These are phyloP conservation scores for Aspergillus versicolor DNA, from an alignment of 2,329 filamentous ascomycete species.

Conservation along the genomic window DNA sequence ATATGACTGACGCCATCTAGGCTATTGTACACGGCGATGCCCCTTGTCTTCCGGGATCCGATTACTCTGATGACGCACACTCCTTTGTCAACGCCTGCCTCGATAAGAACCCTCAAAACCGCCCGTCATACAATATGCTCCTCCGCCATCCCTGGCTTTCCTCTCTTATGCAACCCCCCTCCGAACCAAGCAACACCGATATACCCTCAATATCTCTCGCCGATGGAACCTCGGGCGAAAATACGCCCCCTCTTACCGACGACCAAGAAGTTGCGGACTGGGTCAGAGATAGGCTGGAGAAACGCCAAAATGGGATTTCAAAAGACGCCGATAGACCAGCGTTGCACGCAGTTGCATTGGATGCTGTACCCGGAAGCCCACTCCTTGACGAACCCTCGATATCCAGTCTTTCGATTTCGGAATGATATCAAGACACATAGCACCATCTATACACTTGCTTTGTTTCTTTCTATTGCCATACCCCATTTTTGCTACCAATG, in stretches of 20 bases:
- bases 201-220: constrained; percentile 38
- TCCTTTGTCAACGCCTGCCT: constrained; percentile 88
- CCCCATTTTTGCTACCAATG: constrained; percentile 3
- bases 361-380: constrained; percentile 58
- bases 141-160: constrained; percentile 87
- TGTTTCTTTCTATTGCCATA: constrained; percentile 1
- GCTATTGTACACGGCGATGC: constrained; percentile 98
- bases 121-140: constrained; percentile 91
- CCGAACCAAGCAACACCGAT: constrained; percentile 58
- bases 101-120: constrained; percentile 85
- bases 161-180: constrained; percentile 71
- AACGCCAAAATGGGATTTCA: constrained; percentile 60
- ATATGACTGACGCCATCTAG: constrained; percentile 47
- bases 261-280: constrained; percentile 85
- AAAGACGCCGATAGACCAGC: constrained; percentile 68
- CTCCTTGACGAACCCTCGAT: constrained; percentile 28
- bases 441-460: constrained; percentile 2
- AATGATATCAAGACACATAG: constrained; percentile 8
- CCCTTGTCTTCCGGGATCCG: constrained; percentile 75
- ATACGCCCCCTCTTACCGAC: constrained; percentile 49
- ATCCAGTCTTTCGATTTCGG: constrained; percentile 2
- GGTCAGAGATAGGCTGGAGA: constrained; percentile 71
- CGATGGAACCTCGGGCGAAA: constrained; percentile 28
- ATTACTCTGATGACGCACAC: constrained; percentile 75
- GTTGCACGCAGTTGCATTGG: constrained; percentile 80